A percentile compares a stretch with the other conserved stretches of the same genome.
Evolutionary conservation across 768 basidiomycete genomes (phyloP).

Genomic region (Favolaschia claudopus): DNA sequence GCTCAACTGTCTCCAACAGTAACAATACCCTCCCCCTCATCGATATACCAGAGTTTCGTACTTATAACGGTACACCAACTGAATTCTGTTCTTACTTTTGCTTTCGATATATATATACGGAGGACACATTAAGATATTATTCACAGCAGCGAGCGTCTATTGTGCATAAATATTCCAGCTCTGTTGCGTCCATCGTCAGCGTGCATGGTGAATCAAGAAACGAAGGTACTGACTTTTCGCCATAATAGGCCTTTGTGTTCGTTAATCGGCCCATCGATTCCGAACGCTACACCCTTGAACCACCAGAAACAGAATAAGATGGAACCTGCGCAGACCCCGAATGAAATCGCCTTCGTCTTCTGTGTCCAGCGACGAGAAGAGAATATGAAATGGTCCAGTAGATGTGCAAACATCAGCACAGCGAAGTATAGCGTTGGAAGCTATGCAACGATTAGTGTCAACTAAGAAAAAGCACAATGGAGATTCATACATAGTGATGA

Average conservation of each 20-base stretch:
- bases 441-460: conserved; percentile 43
- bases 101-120: conserved; percentile 15
- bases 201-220: not conserved
- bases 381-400: conserved; percentile 95
- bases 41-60: conserved; percentile 14
- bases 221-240: conserved; percentile 60
- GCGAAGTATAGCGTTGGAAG: conserved; percentile 97
- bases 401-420: conserved; percentile 88
- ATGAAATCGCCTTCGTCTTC: conserved; percentile 74
- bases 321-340: conserved; percentile 63
- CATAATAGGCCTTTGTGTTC: conserved; percentile 83
- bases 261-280: conserved; percentile 87
- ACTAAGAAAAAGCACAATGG: conserved; percentile 1
- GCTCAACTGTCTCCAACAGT: not conserved
- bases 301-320: conserved; percentile 92
- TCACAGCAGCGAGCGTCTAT: conserved; percentile 21
- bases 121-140: conserved; percentile 29
- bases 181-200: conserved; percentile 9
- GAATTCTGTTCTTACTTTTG: conserved; percentile 6
- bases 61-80: conserved; percentile 16
- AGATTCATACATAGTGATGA: conserved; percentile 86
- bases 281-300: conserved; percentile 91
- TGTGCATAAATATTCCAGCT: conserved; percentile 30
- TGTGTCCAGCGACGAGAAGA: conserved; percentile 67
- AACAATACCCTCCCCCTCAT: conserved; percentile 27